phyloP scores from a whole-genome alignment of 1,139 yeast species.

The Ogataea hybrid region DNA sequence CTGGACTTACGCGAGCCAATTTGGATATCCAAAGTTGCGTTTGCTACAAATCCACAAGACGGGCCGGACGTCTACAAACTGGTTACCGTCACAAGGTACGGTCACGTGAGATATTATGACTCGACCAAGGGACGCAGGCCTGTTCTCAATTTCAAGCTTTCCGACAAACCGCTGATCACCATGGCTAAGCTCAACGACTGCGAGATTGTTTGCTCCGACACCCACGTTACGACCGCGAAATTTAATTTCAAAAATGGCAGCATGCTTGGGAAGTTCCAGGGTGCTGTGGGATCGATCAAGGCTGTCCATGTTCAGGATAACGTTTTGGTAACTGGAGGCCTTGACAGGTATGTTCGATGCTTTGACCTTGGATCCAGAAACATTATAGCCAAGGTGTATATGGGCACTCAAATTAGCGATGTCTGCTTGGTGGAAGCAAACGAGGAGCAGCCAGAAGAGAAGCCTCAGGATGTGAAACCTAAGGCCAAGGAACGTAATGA shows the following conservation, averaged over 20 bases:
- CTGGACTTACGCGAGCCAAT: constrained; percentile 66
- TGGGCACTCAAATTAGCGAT: constrained; percentile 70
- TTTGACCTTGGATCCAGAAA: constrained; percentile 60
- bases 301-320: constrained; percentile 20
- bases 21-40: constrained; percentile 55
- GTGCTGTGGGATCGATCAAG: constrained; percentile 44
- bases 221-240: constrained; percentile 53
- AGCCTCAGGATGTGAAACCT: constrained; percentile 18
- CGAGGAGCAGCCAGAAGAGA: constrained; percentile 28
- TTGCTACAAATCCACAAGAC: constrained; percentile 33
- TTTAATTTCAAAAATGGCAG: constrained; percentile 44
- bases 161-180: constrained; percentile 47
- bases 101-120: constrained; percentile 64
- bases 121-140: constrained; percentile 63
- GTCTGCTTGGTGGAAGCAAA: constrained; percentile 54
- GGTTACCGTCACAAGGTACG: constrained; percentile 66
- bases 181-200: constrained; percentile 30
- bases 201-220: constrained; percentile 55
- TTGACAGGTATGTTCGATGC: constrained; percentile 82
- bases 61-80: constrained; percentile 41
- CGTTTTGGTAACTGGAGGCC: constrained; percentile 64
- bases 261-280: constrained; percentile 43
- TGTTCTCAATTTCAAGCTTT: constrained; percentile 43
- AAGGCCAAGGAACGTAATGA: constrained; percentile 33
- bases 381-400: constrained; percentile 65